phyloP scores from a whole-genome alignment of 371 early-diverging fungal genomes.

The Neoconidiobolus thromboides region DNA sequence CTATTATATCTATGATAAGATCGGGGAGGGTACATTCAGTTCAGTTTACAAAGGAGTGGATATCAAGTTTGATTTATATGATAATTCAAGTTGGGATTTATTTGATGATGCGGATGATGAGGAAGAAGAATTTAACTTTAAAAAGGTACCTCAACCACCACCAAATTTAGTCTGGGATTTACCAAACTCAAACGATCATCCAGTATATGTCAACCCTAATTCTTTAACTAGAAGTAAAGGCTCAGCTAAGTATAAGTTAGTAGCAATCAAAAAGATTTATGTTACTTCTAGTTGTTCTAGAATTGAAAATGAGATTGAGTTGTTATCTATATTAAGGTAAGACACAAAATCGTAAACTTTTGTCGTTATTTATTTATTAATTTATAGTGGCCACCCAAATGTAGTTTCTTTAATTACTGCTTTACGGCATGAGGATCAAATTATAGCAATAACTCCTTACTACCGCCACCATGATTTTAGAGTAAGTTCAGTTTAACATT shows the following conservation, averaged over 20 bases:
- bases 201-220: background rate
- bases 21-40: constrained; percentile 71
- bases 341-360: background rate
- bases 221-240: background rate
- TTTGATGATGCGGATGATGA: constrained; percentile 1
- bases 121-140: constrained; percentile 5
- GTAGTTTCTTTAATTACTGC: constrained; percentile 71
- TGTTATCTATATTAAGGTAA: constrained; percentile 54
- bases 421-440: constrained; percentile 64
- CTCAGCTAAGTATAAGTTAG: constrained; percentile 17
- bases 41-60: constrained; percentile 91
- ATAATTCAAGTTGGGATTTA: constrained; percentile 41
- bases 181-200: background rate
- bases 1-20: constrained; percentile 6
- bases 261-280: constrained; percentile 88
- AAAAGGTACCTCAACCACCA: constrained; percentile 4
- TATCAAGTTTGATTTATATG: constrained; percentile 35
- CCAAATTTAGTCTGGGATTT: background rate
- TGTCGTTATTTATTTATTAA: background rate
- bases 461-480: constrained; percentile 72
- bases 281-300: constrained; percentile 67
- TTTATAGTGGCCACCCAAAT: constrained; percentile 15
- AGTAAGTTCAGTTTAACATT: constrained; percentile 19
- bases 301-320: constrained; percentile 74
- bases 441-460: constrained; percentile 76